Conservation (phyloP, 257 asterid species). For the Rhazya stricta region DNA sequence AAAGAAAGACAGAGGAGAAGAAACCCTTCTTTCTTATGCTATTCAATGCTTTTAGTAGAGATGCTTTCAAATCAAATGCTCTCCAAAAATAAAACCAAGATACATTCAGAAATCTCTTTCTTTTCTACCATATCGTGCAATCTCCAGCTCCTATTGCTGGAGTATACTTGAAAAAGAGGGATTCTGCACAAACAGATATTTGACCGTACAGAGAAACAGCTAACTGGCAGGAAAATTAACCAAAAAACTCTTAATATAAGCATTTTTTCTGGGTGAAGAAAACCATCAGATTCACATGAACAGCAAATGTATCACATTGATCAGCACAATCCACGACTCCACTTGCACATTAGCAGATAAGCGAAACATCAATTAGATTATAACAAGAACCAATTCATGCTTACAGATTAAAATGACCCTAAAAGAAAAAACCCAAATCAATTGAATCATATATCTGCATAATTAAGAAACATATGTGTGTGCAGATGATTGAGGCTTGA, state of each 20-base stretch:
- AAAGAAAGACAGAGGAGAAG: neutral
- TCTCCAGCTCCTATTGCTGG: neutral
- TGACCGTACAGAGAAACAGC: neutral
- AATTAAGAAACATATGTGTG: neutral
- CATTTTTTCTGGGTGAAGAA: neutral
- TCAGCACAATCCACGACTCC: conserved; percentile 1
- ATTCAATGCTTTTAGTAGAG: neutral
- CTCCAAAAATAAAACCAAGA: neutral
- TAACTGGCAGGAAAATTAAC: neutral
- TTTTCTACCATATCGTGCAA: neutral
- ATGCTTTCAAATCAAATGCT: neutral
- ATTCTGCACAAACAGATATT: neutral
- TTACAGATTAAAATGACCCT: neutral
- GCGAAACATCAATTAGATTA: neutral
- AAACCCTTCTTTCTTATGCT: neutral
- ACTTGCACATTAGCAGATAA: neutral
- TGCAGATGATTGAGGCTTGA: neutral
- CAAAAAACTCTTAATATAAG: neutral
- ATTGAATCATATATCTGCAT: neutral
- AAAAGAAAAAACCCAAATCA: neutral
- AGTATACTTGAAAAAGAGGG: neutral
- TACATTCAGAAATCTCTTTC: neutral
- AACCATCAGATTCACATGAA: neutral
- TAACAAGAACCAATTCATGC: neutral
- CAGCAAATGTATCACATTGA: neutral